Percentiles rank a stretch among this genome's conserved stretches.
These are phyloP conservation scores for Alternaria sp. DNA, from an alignment of 2,329 filamentous ascomycete species.

Conservation along the genomic window DNA sequence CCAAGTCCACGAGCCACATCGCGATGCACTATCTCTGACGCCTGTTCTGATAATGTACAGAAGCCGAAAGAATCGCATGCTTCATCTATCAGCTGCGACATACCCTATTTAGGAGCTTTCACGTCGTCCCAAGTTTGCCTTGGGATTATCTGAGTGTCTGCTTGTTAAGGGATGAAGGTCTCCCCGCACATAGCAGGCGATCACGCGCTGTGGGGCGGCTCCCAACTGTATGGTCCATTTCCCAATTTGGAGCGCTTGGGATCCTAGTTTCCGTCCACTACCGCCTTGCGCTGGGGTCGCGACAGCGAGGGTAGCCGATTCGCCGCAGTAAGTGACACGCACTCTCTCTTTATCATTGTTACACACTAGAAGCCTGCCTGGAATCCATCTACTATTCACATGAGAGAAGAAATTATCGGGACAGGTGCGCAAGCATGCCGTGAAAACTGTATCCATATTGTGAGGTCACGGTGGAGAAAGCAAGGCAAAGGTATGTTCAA, in stretches of 20 bases:
- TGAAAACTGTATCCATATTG: background rate
- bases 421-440: no score
- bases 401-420: no score
- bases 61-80: background rate
- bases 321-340: background rate
- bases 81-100: background rate
- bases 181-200: conserved; percentile 6
- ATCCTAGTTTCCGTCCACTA: conserved; percentile 1
- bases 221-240: conserved; percentile 13
- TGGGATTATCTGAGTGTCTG: background rate
- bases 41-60: background rate
- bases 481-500: background rate
- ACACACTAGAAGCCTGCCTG: background rate
- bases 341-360: background rate
- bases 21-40: background rate
- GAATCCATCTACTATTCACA: accelerated
- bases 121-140: background rate
- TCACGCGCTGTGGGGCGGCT: conserved; percentile 16
- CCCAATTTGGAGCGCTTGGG: background rate
- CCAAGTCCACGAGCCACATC: background rate
- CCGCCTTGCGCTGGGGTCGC: background rate
- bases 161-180: conserved; percentile 1
- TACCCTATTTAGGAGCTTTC: background rate
- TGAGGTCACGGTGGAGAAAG: background rate
- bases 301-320: background rate